Conservation (phyloP, 768 basidiomycete species). For the Obba rivulosa region DNA sequence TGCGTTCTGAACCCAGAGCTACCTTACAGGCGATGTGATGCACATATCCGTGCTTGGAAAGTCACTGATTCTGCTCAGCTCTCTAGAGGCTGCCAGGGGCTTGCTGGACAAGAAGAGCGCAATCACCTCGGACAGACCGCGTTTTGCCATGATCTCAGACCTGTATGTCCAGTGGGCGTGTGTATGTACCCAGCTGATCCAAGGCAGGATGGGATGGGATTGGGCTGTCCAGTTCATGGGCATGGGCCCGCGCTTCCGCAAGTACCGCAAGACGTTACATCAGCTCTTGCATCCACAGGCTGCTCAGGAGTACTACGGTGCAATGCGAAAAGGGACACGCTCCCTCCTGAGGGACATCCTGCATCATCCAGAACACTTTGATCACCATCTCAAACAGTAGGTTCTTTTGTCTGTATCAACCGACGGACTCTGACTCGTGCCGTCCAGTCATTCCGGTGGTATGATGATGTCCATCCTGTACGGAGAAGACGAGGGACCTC, state of each 20-base stretch:
- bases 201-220: constrained; percentile 6
- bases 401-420: constrained; percentile 7
- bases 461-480: not conserved
- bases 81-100: constrained; percentile 11
- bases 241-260: not conserved
- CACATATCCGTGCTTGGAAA: constrained; percentile 15
- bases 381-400: constrained; percentile 31
- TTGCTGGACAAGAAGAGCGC: constrained; percentile 17
- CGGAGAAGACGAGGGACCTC: too few species aligned
- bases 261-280: constrained; percentile 27
- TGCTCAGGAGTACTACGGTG: too few species aligned
- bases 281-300: constrained; percentile 31
- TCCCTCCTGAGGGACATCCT: constrained; percentile 28
- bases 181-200: not conserved
- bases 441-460: not conserved
- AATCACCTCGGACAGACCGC: constrained; percentile 16
- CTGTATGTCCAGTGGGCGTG: constrained; percentile 10
- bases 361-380: constrained; percentile 33
- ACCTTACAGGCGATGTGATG: constrained; percentile 15
- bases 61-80: constrained; percentile 16
- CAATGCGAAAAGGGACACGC: constrained; percentile 10
- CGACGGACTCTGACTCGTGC: not conserved
- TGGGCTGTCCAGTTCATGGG: not conserved
- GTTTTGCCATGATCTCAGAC: constrained; percentile 13
- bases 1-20: constrained; percentile 1